phyloP scores from a whole-genome alignment of 768 basidiomycete species.

The Termitomyces sp. region DNA sequence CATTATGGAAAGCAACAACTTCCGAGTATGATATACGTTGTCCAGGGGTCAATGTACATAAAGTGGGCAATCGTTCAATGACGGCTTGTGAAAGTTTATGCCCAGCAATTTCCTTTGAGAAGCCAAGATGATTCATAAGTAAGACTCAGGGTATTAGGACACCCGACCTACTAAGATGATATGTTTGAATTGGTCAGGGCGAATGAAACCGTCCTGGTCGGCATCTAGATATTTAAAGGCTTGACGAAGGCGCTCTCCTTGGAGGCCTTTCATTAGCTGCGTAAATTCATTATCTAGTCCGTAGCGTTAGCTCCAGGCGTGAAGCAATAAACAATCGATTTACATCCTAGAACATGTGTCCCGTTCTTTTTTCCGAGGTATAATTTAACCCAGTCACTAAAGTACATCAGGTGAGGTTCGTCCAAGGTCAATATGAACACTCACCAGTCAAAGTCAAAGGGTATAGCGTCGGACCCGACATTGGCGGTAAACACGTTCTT shows the following conservation, averaged over 20 bases:
- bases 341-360: slow-evolving; percentile 88
- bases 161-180: slow-evolving; percentile 79
- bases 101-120: slow-evolving; percentile 82
- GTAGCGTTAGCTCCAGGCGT: not conserved
- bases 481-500: slow-evolving; percentile 86
- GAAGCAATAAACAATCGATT: slow-evolving; percentile 25
- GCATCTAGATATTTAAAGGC: slow-evolving; percentile 90
- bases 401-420: not conserved
- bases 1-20: slow-evolving; percentile 96
- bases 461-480: slow-evolving; percentile 74
- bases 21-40: slow-evolving; percentile 95
- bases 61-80: slow-evolving; percentile 86
- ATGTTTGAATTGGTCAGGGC: slow-evolving; percentile 88
- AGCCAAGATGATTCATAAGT: not conserved
- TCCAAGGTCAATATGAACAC: slow-evolving; percentile 8
- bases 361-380: slow-evolving; percentile 94
- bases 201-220: slow-evolving; percentile 92
- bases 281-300: slow-evolving; percentile 89
- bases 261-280: slow-evolving; percentile 97
- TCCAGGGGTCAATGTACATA: slow-evolving; percentile 86
- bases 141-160: not conserved
- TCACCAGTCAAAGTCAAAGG: slow-evolving; percentile 94
- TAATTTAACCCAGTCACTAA: slow-evolving; percentile 91
- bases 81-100: slow-evolving; percentile 96
- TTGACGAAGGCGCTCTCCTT: slow-evolving; percentile 96